A percentile compares a stretch with the other conserved stretches of the same genome.
These are phyloP conservation scores for Metarhizium rileyi DNA, from an alignment of 2,329 filamentous ascomycete species.

Conservation along the genomic window DNA sequence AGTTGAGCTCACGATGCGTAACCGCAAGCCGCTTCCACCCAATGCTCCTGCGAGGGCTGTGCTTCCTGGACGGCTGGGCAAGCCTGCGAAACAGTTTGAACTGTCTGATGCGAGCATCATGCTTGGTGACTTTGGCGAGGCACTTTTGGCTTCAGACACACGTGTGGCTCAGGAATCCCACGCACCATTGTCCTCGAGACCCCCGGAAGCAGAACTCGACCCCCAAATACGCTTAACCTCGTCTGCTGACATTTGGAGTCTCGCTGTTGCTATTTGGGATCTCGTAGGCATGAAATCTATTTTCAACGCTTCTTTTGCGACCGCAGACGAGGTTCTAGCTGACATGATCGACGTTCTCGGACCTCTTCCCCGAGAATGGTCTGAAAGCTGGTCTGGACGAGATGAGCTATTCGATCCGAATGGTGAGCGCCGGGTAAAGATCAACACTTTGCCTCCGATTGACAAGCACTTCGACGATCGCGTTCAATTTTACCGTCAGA, in stretches of 20 bases:
- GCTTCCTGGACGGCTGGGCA: no score
- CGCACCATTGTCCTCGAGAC: no score
- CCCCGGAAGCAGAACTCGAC: no score
- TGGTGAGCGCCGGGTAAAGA: not conserved
- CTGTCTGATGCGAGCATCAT: no score
- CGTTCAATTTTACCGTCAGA: not conserved
- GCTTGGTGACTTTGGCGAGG: no score
- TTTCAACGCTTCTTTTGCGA: not conserved
- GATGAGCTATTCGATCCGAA: not conserved
- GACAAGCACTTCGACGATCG: not conserved
- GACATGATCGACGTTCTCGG: not conserved
- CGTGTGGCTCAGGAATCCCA: not conserved
- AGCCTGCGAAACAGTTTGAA: no score
- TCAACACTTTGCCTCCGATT: not conserved
- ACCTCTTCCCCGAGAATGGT: not conserved
- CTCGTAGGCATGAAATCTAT: conserved; percentile 17
- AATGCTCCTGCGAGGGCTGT: no score
- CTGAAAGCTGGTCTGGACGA: not conserved
- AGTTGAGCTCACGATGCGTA: no score
- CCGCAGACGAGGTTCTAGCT: not conserved
- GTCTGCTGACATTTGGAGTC: conserved; percentile 30
- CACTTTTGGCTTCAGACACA: conserved; percentile 9
- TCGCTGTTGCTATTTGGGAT: conserved; percentile 26
- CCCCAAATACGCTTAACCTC: conserved; percentile 16
- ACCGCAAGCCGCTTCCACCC: no score